These are phyloP conservation scores for Paratrypanosoma confusum DNA, from an alignment of 208 protist species.

Conservation along the genomic window DNA sequence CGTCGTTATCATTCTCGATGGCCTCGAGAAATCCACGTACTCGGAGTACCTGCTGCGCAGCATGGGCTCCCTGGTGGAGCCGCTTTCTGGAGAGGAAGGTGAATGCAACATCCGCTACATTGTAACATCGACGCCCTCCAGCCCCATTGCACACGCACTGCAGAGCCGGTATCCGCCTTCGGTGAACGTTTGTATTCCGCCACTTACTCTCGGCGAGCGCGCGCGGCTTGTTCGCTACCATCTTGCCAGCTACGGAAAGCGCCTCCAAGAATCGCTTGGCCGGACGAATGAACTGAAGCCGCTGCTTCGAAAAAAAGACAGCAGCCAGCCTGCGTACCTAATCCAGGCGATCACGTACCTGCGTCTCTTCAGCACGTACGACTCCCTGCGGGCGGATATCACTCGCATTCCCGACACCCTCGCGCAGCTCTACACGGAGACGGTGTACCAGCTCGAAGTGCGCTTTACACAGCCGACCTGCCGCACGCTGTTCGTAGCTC, in stretches of 20 bases:
- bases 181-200: slow-evolving; percentile 19
- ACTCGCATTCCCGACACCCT: slow-evolving; percentile 40
- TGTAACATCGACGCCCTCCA: slow-evolving; percentile 19
- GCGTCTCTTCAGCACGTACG: slow-evolving; percentile 71
- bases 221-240: slow-evolving; percentile 65
- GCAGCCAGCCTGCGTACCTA: slow-evolving; percentile 51
- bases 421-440: slow-evolving; percentile 29
- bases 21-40: slow-evolving; percentile 47
- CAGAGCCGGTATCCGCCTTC: slow-evolving; percentile 27
- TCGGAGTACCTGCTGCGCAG: slow-evolving; percentile 32
- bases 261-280: slow-evolving; percentile 49
- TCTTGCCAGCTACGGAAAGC: slow-evolving; percentile 63
- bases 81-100: slow-evolving; percentile 17
- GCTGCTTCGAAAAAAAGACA: slow-evolving; percentile 61
- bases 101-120: slow-evolving; percentile 64
- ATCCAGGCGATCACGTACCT: slow-evolving; percentile 60
- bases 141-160: slow-evolving; percentile 28
- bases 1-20: slow-evolving; percentile 51
- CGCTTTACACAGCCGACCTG: slow-evolving; percentile 39
- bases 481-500: slow-evolving; percentile 40
- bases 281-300: slow-evolving; percentile 50
- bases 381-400: slow-evolving; percentile 66
- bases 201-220: slow-evolving; percentile 38
- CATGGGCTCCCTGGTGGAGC: slow-evolving; percentile 31
- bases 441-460: slow-evolving; percentile 41